Conservation (phyloP, 2,329 filamentous ascomycete species). For the Aspergillus alliaceus region DNA sequence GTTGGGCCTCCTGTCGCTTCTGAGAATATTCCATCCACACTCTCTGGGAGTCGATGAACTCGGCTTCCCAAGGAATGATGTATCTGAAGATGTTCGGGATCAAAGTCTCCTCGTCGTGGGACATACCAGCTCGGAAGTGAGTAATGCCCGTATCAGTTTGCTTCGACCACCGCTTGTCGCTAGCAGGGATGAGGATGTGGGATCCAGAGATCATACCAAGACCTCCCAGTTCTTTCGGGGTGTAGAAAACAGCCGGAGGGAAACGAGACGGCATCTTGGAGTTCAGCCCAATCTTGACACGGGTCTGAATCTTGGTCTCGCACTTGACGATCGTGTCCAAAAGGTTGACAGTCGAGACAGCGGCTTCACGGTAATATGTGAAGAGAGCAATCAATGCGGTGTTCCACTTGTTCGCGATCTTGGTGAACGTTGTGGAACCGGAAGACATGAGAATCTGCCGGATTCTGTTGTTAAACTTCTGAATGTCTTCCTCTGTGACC, state of each 20-base stretch:
- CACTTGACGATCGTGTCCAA: slow-evolving; percentile 99
- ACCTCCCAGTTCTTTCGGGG: slow-evolving; percentile 94
- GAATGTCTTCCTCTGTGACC: slow-evolving; percentile 95
- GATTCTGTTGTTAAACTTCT: slow-evolving; percentile 99
- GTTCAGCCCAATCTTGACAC: slow-evolving; percentile 97
- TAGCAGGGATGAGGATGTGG: slow-evolving; percentile 94
- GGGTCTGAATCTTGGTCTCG: slow-evolving; percentile 98
- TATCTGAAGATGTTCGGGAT: slow-evolving; percentile 99
- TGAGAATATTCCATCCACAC: slow-evolving; percentile 99
- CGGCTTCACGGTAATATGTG: slow-evolving; percentile 97
- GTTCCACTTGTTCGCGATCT: slow-evolving; percentile 99
- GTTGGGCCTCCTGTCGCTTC: slow-evolving; percentile 93
- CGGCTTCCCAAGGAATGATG: slow-evolving; percentile 98
- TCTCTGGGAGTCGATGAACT: slow-evolving; percentile 97
- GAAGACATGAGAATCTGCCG: slow-evolving; percentile 99
- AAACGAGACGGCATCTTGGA: slow-evolving; percentile 99
- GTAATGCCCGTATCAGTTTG: slow-evolving; percentile 97
- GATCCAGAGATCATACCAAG: slow-evolving; percentile 98
- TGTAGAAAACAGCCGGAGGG: slow-evolving; percentile 97
- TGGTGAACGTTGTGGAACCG: slow-evolving; percentile 98
- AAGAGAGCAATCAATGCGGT: slow-evolving; percentile 95
- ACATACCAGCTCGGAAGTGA: slow-evolving; percentile 97
- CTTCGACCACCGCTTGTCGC: slow-evolving; percentile 97
- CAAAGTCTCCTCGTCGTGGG: slow-evolving; percentile 93
- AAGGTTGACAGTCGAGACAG: slow-evolving; percentile 89